Base-by-base conservation (phyloP, 805 yeast genomes). In the Komagataella populi region DNA sequence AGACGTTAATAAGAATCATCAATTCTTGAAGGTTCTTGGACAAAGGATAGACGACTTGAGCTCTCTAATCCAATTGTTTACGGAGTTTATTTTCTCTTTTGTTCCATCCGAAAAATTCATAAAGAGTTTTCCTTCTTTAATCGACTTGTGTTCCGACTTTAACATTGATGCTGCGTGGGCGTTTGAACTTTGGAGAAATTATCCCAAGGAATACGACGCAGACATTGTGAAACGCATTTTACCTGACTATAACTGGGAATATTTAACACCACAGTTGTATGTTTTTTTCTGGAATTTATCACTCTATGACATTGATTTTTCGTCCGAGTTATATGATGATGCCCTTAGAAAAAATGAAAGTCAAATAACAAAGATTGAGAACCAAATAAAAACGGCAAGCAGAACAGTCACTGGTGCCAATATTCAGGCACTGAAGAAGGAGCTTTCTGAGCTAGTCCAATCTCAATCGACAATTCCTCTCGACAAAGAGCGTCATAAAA, bases 161-260 rank as follows among this genome's bases (percentile, higher is more conserved):
- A 66, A 70, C 1, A 68, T 84, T 6, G 70, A 78, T 3, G 63
- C 77, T 0, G 72, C 73, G 17, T 83, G 91, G 87, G 81, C 81
- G 0, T 87, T 87, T 66, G 87, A 83, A 55, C 60, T 87, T 2
- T 88, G 96, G 95, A 74, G 96, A 61, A 61, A 23, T 22, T 23
- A 16, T 23, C 6, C 44, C 3, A 49, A 49, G 23, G 51, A 54
- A n/a, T 49, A 51, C 4, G 44, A 64, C 1, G 53, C 55, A 14
- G 53, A 50, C 0, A 45, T 57, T 12, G 46, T 64, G 14, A 54
- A 57, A 2, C 44, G 50, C 1, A 48, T 56, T 6, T 20, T 61
- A 10, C 52, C 58, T 1, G 22, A 50, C 3, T 46, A 59, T 10
- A 55, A 63, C n/a, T 60, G 65, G 59, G 46, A 57, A 0, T 43